Base-by-base conservation (phyloP, 345 rosid species). In the Turnera subulata region DNA sequence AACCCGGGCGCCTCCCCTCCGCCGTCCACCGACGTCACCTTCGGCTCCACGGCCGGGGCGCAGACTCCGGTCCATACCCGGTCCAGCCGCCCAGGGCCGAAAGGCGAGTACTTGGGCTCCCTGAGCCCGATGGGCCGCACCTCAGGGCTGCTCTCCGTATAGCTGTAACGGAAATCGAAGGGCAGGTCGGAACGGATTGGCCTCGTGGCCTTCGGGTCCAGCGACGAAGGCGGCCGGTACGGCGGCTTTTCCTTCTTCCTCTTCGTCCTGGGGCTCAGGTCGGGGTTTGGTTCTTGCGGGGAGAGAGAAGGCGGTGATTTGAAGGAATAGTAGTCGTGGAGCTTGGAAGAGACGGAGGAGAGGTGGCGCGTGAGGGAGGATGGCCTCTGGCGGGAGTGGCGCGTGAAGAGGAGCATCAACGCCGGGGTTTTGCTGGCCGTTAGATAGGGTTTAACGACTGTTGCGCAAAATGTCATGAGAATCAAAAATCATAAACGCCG, bases 71-170 rank as follows among this genome's bases (percentile, higher is more conserved):
- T 89, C 98, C 96, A 91, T 29, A 62, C 77, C 50, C 95, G 78
- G 76, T 80, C 78, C 56, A 91, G 42, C 46, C 93, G 78, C 2
- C 81, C 85, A 7, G 96, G 97, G 14, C 99, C 96, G 16, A 93
- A 89, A 0, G 99, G 97, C 4, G 97, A 87, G 77, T 85, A 93
- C 63, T 93, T 93, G 23, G 97, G 97, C 65, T 89, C 96, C 70
- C 99, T 77, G 29, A 93, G 73, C 6, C 99, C 99, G 43, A 85
- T 89, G 2, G 99, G 87, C 64, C 96, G 73, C 42, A 82, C 94
- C 38, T 12, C 21, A 39, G 74, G 79, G 61, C 70, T 80, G 65
- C 90, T 87, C 80, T 85, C 95, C 5, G 99, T 87, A 80, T 93
- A 89, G 59, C 97, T 93, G 64, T 74, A 81, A 51, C 96, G 76